Evolutionary conservation across 2,329 filamentous ascomycete genomes (phyloP), one percentile per base, ranked within the genome.

Genomic region (Trichophyton schoenleinii): DNA sequence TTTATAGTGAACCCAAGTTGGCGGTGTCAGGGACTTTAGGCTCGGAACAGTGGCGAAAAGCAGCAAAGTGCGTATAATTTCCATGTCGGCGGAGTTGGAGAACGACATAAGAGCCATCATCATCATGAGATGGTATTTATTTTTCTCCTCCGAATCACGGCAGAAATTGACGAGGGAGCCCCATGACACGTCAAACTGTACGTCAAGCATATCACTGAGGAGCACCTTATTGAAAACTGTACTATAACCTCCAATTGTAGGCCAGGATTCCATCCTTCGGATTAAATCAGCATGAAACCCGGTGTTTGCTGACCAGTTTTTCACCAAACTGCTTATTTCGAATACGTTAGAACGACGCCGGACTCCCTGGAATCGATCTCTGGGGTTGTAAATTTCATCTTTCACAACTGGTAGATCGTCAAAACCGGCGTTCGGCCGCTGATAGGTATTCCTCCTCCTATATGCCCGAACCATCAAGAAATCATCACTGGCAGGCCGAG

Each of bases 61-160:
- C 18, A 66, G 64, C 22, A 70, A 11, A 7, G 58, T 63, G 38
- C 68, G 61, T 8, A 72, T 28, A 15, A 70, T 63, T 18, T 59
- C 38, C 64, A 70, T 68, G 34, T 68, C 60, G 11, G 63, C 34
- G n/a, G 64, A 52, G 9, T 65, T 55, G 2, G 67, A 63, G 60
- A 69, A 71, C 1, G 68, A 68, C 62, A 72, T 58, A 5, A 67
- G 65, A 34, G 67, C 66, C 25, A 73, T 62, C 68, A 66, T 70
- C 11, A 69, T 66, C 67, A 72, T 71, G 8, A 72, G 31, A 13
- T 65, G 65, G 55, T 66, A 68, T 49, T 65, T 69, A 55, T 69
- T 61, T 7, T 52, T 25, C 8, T 63, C 5, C 57, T 52, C 3
- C 31, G 62, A 34, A 25, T 34, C 9, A 7, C 53, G 49, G 44